Evolutionary conservation across 176 grass and related monocot species (phyloP).

Genomic region (Rhynchospora tenuis): DNA sequence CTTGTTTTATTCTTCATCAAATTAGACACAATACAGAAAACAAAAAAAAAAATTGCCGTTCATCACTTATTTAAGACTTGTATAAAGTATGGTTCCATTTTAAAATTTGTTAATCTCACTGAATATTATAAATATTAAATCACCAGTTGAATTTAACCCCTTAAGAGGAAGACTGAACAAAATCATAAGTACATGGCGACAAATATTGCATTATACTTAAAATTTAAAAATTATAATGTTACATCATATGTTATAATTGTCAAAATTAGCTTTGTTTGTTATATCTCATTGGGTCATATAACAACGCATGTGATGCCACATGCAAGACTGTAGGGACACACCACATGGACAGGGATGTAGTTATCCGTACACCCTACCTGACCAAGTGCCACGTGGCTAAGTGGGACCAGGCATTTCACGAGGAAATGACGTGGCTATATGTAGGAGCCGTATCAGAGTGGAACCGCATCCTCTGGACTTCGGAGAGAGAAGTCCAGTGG

Average conservation of each 20-base stretch:
- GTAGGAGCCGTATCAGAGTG: constrained; percentile 7
- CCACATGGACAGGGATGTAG: neutral
- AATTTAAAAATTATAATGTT: neutral
- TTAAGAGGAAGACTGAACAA: neutral
- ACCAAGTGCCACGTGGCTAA: neutral
- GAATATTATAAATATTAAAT: neutral
- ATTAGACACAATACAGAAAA: no score
- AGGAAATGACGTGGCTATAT: constrained; percentile 7
- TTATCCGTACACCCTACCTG: neutral
- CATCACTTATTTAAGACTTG: neutral
- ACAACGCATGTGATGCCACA: neutral
- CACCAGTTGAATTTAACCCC: neutral
- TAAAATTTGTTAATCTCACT: neutral
- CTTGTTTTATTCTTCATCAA: neutral
- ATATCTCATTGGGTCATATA: no score
- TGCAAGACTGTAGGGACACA: neutral
- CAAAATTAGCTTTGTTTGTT: no score
- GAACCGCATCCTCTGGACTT: no score
- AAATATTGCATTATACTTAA: neutral
- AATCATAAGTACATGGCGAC: neutral
- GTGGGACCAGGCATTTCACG: neutral
- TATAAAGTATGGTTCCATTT: neutral
- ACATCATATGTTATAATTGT: neutral
- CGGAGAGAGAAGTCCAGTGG: no score
- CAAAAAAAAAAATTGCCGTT: no score